Evolutionary conservation across 2,329 filamentous ascomycete genomes (phyloP).

Genomic region (Neopestalotiopsis clavispora): DNA sequence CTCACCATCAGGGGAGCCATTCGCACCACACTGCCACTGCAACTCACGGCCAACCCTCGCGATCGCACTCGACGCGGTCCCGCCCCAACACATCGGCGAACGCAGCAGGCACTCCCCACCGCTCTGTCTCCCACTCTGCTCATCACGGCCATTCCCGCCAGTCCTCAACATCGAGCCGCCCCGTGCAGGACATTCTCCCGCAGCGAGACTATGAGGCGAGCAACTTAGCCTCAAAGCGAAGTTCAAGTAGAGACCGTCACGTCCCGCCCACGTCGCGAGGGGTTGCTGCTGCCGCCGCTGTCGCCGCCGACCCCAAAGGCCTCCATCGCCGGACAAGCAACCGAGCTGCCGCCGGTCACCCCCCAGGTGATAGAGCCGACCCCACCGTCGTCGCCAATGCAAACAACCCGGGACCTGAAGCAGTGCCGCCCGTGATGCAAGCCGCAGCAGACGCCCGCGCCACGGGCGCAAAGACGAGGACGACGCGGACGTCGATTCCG

Average conservation of each 20-base stretch:
- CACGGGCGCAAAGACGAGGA: constrained; percentile 54
- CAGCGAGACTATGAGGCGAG: constrained; percentile 77
- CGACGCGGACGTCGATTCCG: constrained; percentile 80
- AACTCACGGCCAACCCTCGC: constrained; percentile 31
- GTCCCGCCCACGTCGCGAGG: constrained; percentile 50
- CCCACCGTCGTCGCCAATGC: constrained; percentile 47
- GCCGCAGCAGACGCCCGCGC: constrained; percentile 51
- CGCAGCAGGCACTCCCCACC: constrained; percentile 28
- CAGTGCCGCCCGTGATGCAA: constrained; percentile 52
- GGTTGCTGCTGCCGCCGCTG: not conserved
- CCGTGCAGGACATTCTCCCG: constrained; percentile 48
- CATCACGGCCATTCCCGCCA: constrained; percentile 39
- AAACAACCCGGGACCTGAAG: constrained; percentile 58
- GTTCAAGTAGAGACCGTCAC: constrained; percentile 66
- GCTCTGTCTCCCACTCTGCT: constrained; percentile 35
- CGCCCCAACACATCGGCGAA: constrained; percentile 32
- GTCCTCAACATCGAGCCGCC: constrained; percentile 46
- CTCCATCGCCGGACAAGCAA: constrained; percentile 56
- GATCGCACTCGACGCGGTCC: constrained; percentile 43
- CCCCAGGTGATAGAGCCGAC: constrained; percentile 53
- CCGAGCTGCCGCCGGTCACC: constrained; percentile 45
- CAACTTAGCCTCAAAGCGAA: constrained; percentile 69
- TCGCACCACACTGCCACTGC: constrained; percentile 25
- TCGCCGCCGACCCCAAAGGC: constrained; percentile 55
- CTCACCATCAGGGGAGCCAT: constrained; percentile 34